These are phyloP conservation scores for Backusella circina DNA, from an alignment of 192 early-diverging fungal genomes.

Conservation along the genomic window DNA sequence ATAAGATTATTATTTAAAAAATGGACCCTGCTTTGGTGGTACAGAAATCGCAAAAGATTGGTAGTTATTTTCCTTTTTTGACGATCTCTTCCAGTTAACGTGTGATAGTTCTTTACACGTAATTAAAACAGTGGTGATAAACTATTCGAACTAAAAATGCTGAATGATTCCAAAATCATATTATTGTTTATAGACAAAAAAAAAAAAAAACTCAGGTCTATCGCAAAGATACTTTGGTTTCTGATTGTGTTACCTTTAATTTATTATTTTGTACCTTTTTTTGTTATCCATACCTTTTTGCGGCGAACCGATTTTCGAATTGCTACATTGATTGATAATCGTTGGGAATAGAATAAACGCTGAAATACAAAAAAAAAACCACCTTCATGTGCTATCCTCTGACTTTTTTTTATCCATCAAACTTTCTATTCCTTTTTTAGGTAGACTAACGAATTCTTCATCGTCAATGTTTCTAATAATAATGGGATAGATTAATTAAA, in stretches of 20 bases:
- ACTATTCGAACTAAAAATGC: not conserved
- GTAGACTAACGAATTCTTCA: not conserved
- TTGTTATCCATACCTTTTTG: not conserved
- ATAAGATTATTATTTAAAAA: not conserved
- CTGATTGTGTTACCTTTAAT: not conserved
- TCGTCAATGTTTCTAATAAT: not conserved
- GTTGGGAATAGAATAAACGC: not conserved
- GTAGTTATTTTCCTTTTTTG: not conserved
- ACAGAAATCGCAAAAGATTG: too few relatives aligned
- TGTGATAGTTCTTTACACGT: not conserved
- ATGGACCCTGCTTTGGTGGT: not conserved
- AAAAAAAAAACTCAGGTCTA: not conserved
- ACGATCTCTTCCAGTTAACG: not conserved
- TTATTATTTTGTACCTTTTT: not conserved
- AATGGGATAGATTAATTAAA: too few relatives aligned
- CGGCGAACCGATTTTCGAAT: not conserved
- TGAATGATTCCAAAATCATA: not conserved
- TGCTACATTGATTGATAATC: too few relatives aligned
- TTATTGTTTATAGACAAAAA: not conserved
- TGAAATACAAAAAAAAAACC: not conserved
- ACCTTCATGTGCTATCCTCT: not conserved
- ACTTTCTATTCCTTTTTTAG: not conserved
- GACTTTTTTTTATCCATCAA: too few relatives aligned
- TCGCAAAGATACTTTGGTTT: not conserved
- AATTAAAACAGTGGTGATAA: not conserved